A percentile compares a stretch with the other conserved stretches of the same genome.
phyloP scores from a whole-genome alignment of 371 early-diverging fungal species.

The Chytridiales sp. region DNA sequence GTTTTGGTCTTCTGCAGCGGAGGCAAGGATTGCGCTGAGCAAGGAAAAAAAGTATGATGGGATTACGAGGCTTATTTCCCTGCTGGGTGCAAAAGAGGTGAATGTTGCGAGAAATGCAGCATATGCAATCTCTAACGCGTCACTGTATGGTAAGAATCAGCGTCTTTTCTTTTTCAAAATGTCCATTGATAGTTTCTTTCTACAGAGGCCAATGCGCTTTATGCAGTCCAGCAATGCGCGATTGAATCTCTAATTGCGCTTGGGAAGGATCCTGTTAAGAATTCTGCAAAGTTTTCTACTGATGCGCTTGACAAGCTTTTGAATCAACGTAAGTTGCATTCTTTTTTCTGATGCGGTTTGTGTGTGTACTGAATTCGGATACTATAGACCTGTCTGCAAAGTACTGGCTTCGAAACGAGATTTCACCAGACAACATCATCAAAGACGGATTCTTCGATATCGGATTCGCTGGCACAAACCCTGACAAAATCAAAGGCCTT shows the following conservation, averaged over 20 bases:
- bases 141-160: slow-evolving; percentile 34
- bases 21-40: slow-evolving; percentile 13
- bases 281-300: slow-evolving; percentile 43
- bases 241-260: slow-evolving; percentile 43
- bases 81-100: slow-evolving; percentile 40
- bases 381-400: slow-evolving; percentile 49
- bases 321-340: slow-evolving; percentile 40
- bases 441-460: slow-evolving; percentile 50
- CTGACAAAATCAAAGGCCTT: slow-evolving; percentile 24
- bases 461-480: slow-evolving; percentile 42
- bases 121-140: slow-evolving; percentile 43
- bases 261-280: slow-evolving; percentile 32
- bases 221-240: slow-evolving; percentile 47
- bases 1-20: slow-evolving; percentile 16
- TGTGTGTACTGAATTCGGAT: not conserved
- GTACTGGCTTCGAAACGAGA: slow-evolving; percentile 50
- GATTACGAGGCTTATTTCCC: slow-evolving; percentile 33
- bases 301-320: slow-evolving; percentile 54
- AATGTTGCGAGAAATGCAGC: slow-evolving; percentile 46
- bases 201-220: slow-evolving; percentile 45
- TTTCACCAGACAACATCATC: slow-evolving; percentile 41
- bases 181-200: not conserved
- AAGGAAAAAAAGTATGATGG: slow-evolving; percentile 30
- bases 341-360: not conserved
- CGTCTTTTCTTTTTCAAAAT: not conserved